A percentile compares a stretch with the other conserved stretches of the same genome.
phyloP scores from a whole-genome alignment of 2,329 filamentous ascomycete genomes.

The Scleromitrula shiraiana region DNA sequence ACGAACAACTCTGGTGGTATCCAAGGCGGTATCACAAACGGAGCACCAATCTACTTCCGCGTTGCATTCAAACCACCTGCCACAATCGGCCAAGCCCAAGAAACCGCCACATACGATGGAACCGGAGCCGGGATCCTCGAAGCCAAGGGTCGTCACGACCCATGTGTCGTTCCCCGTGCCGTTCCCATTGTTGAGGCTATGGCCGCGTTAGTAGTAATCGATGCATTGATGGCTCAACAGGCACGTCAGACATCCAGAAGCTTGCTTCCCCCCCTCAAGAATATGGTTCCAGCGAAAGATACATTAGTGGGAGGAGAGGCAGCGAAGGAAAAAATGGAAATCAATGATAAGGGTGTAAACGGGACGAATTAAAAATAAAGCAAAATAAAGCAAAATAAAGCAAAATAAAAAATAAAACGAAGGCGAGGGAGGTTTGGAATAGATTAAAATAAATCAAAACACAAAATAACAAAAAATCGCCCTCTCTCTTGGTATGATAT shows the following conservation, averaged over 20 bases:
- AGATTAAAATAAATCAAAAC: not conserved
- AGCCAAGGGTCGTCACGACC: conserved; percentile 90
- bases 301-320: conserved; percentile 17
- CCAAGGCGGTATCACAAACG: conserved; percentile 92
- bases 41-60: conserved; percentile 87
- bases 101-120: conserved; percentile 72
- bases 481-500: too few species aligned
- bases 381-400: too few species aligned
- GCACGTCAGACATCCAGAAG: conserved; percentile 43
- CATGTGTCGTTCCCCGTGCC: conserved; percentile 74
- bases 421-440: not conserved
- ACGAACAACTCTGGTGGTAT: conserved; percentile 95
- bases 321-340: conserved; percentile 11
- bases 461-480: too few species aligned
- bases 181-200: conserved; percentile 88
- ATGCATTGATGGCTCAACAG: conserved; percentile 78
- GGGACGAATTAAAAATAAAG: conserved; percentile 1
- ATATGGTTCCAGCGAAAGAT: conserved; percentile 14
- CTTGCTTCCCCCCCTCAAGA: conserved; percentile 36
- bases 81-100: conserved; percentile 84
- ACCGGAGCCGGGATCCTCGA: conserved; percentile 64
- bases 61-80: conserved; percentile 93
- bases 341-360: conserved; percentile 13
- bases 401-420: too few species aligned
- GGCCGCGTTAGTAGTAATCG: conserved; percentile 80